Evolutionary conservation across 257 asterid species (phyloP).

Genomic region (Nicotiana otophora): DNA sequence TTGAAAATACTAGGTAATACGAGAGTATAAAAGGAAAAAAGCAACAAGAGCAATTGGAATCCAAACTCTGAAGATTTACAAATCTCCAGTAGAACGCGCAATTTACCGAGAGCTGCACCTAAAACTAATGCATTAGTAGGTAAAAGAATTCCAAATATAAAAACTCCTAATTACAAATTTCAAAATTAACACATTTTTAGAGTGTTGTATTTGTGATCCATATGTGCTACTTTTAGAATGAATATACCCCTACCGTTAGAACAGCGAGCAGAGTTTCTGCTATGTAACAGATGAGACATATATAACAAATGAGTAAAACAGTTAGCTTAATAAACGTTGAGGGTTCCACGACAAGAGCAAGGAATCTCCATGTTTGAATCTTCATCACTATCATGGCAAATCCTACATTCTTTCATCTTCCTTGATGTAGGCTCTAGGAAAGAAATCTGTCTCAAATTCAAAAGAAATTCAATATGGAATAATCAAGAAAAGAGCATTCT

Average conservation of each 20-base stretch:
- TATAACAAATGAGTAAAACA: background rate
- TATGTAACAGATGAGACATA: background rate
- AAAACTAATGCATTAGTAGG: background rate
- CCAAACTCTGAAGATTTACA: background rate
- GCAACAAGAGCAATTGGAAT: background rate
- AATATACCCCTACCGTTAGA: background rate
- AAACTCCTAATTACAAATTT: too few relatives aligned
- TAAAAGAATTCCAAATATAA: too few relatives aligned
- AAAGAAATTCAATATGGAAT: too few relatives aligned
- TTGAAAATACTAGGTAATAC: background rate
- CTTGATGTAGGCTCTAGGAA: constrained; percentile 32
- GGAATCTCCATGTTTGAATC: constrained; percentile 80
- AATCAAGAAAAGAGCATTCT: too few relatives aligned
- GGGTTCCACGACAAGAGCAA: constrained; percentile 79
- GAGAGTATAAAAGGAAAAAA: background rate
- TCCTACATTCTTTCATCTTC: constrained; percentile 62
- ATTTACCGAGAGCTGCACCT: background rate
- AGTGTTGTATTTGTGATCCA: background rate
- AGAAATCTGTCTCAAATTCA: too few relatives aligned
- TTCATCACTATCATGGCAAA: constrained; percentile 85
- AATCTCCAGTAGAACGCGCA: background rate
- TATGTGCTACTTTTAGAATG: background rate
- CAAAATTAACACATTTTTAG: background rate
- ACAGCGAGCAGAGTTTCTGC: background rate
- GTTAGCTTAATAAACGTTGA: constrained; percentile 47